phyloP scores from a whole-genome alignment of 2,329 filamentous ascomycete genomes.

The Hypomyces perniciosus region DNA sequence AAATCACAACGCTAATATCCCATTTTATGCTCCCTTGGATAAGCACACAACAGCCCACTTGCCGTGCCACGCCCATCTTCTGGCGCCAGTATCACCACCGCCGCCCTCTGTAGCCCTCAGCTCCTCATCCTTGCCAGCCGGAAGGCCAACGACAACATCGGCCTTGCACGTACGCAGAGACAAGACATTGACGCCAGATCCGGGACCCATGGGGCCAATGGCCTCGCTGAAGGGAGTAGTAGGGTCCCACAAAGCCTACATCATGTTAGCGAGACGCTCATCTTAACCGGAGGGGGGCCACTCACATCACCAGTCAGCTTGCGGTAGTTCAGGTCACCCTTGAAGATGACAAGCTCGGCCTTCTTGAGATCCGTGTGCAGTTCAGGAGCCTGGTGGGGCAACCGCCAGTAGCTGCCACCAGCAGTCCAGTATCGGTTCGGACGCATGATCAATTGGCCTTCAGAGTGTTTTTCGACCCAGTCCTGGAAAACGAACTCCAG shows the following conservation, averaged over 20 bases:
- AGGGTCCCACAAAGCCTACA: constrained; percentile 61
- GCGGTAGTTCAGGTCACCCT: constrained; percentile 94
- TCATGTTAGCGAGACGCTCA: background rate
- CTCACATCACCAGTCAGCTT: constrained; percentile 86
- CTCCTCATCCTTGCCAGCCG: constrained; percentile 74
- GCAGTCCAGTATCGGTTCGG: constrained; percentile 91
- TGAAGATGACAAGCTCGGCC: constrained; percentile 88
- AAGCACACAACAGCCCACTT: constrained; percentile 87
- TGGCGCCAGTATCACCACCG: constrained; percentile 61
- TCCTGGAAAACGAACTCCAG: constrained; percentile 73
- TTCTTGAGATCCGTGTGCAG: constrained; percentile 72
- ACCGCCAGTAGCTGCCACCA: constrained; percentile 79
- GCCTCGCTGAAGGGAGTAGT: constrained; percentile 81
- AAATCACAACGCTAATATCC: background rate
- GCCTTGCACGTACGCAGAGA: constrained; percentile 94
- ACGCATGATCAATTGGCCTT: constrained; percentile 76
- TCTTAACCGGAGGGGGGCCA: background rate
- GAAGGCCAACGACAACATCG: constrained; percentile 87
- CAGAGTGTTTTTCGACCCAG: constrained; percentile 73
- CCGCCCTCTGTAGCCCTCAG: constrained; percentile 62
- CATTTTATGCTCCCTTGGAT: constrained; percentile 27
- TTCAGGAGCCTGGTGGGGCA: constrained; percentile 62
- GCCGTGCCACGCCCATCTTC: constrained; percentile 92
- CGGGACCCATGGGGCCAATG: constrained; percentile 76
- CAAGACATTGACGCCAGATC: constrained; percentile 76